Evolutionary conservation across 2,329 filamentous ascomycete species (phyloP).

Genomic region (Sarocladium oryzae): DNA sequence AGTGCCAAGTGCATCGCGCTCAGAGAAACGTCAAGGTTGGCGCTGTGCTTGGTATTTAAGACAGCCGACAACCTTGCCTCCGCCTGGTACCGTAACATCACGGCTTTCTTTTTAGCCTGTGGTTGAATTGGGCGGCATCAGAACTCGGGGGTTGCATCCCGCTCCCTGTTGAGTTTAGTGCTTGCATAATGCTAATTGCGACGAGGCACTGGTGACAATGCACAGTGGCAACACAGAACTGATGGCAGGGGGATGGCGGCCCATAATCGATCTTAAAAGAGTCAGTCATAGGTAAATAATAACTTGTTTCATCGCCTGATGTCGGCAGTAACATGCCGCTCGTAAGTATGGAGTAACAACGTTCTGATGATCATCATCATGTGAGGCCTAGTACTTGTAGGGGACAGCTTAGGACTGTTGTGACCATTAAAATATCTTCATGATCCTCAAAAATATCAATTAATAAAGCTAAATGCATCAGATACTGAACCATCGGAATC

Average conservation of each 20-base stretch:
- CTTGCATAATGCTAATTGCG: background rate
- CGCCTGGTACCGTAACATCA: background rate
- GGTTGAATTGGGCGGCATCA: background rate
- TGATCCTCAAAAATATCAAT: background rate
- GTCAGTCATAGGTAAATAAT: no score
- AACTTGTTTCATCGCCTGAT: no score
- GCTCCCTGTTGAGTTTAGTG: background rate
- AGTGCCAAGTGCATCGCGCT: background rate
- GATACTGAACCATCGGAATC: no score
- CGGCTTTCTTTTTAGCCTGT: conserved; percentile 1
- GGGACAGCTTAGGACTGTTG: no score
- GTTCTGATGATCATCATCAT: no score
- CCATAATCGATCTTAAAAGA: no score
- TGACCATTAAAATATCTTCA: no score
- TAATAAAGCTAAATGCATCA: no score
- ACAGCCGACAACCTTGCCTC: background rate
- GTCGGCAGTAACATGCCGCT: no score
- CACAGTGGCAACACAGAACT: background rate
- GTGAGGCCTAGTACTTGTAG: no score
- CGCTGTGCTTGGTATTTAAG: background rate
- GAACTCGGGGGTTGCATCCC: background rate
- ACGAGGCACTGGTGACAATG: background rate
- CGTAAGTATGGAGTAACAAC: no score
- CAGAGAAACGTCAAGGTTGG: background rate
- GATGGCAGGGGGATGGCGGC: no score